Base-by-base conservation (phyloP, 768 basidiomycete species). In the Russula compacta region DNA sequence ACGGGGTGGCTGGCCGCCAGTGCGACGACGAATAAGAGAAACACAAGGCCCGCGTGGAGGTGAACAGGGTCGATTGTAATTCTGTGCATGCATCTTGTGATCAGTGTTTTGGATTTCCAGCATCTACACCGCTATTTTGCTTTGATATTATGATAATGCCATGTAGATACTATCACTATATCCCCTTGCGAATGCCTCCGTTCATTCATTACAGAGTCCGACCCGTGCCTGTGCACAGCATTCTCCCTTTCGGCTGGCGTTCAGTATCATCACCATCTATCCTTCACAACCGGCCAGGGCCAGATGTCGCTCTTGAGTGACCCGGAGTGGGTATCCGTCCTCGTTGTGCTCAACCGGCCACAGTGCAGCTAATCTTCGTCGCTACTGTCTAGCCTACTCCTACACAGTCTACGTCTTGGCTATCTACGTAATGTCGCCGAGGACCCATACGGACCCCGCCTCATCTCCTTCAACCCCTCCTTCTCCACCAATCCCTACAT, bases 391-490 rank as follows among this genome's bases (percentile, higher is more conserved):
- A 86, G 85, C 49, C 83, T 85, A 70, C 78, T 95, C 40, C 88
- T 95, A 8, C 95, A 97, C 71, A 83, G 81, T 65, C 77, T 97
- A 6, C 86, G 94, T 6, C 77, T 98, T 32, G 83, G 87, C 12
- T 93, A 94, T 70, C 78, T 98, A n/a, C 87, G 92, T 62, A 83
- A 87, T 66, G 84, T 92, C 66, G 84, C 92, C 43, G 88, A 92
- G 59, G 94, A 97, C 69, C 85, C 87, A 1, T 91, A 94, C 69
- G 89, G 89, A 14, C 75, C 85, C 0, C 82, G 92, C 35, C 78
- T 95, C 68, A 85, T 97, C 67, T 83, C 90, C 6, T 77, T 95
- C 53, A 85, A 86, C 69, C 86, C 87, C 0, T 79, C 83, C 0
- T 89, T 92, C 75, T 75, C 83, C 17, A 78, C 85, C 12, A 95